Conservation (phyloP, 2,329 filamentous ascomycete genomes). For the Zymoseptoria pseudotritici region DNA sequence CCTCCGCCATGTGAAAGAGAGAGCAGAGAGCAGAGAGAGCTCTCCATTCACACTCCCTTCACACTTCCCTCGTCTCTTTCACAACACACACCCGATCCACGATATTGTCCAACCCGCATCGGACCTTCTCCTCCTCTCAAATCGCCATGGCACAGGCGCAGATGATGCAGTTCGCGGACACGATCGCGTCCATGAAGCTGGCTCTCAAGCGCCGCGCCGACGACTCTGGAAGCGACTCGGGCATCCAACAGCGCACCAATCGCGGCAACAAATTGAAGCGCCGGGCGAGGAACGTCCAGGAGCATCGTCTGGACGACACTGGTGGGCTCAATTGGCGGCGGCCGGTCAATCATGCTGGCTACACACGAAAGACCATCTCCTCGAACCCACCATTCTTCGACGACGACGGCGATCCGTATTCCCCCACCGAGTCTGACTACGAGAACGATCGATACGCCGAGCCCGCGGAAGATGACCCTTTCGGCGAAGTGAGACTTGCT, state of each 20-base stretch:
- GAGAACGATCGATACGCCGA: slow-evolving; percentile 62
- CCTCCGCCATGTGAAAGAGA: not conserved
- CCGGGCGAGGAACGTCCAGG: slow-evolving; percentile 61
- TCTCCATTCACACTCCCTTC: not conserved
- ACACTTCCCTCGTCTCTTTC: not conserved
- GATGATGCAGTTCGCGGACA: slow-evolving; percentile 54
- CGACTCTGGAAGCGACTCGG: slow-evolving; percentile 70
- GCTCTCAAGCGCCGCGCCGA: slow-evolving; percentile 56
- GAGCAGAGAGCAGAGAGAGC: not conserved
- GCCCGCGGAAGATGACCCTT: slow-evolving; percentile 63
- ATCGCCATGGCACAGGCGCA: slow-evolving; percentile 49
- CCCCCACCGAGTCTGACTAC: slow-evolving; percentile 31
- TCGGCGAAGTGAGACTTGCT: slow-evolving; percentile 45
- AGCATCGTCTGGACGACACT: slow-evolving; percentile 61
- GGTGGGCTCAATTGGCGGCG: slow-evolving; percentile 41
- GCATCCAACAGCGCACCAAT: slow-evolving; percentile 62
- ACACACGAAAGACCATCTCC: slow-evolving; percentile 64
- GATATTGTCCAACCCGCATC: not conserved
- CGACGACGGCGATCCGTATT: slow-evolving; percentile 56
- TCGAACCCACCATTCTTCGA: slow-evolving; percentile 66
- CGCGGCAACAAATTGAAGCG: slow-evolving; percentile 74
- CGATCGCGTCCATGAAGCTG: slow-evolving; percentile 61
- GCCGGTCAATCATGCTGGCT: slow-evolving; percentile 63
- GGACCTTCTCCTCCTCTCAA: not conserved
- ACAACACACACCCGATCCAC: not conserved